Conservation (phyloP, 2,329 filamentous ascomycete species). For the Monilinia aucupariae region DNA sequence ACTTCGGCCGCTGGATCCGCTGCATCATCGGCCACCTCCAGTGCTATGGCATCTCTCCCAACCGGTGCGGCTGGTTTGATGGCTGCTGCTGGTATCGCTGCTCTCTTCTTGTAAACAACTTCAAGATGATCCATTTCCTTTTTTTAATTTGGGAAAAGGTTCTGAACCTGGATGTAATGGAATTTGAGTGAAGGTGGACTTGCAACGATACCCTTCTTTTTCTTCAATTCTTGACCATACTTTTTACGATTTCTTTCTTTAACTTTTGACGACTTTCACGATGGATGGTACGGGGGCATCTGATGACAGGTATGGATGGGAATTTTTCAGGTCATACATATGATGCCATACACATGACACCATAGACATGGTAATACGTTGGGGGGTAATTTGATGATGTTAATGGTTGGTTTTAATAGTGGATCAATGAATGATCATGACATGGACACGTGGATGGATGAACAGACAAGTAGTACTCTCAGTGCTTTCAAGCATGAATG, state of each 20-base stretch:
- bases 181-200: constrained; percentile 7
- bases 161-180: constrained; percentile 16
- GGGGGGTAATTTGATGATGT: constrained; percentile 1
- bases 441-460: background rate
- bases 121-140: background rate
- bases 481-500: background rate
- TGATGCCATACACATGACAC: constrained; percentile 4
- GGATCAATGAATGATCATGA: background rate
- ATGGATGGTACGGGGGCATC: constrained; percentile 7
- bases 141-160: constrained; percentile 18
- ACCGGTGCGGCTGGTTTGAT: constrained; percentile 29
- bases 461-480: background rate
- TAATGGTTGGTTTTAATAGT: constrained; percentile 6
- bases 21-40: constrained; percentile 5
- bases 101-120: constrained; percentile 31
- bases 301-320: constrained; percentile 12
- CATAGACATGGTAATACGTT: constrained; percentile 11
- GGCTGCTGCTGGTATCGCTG: constrained; percentile 32
- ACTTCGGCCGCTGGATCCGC: constrained; percentile 18
- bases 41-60: constrained; percentile 8
- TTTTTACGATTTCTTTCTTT: constrained; percentile 13
- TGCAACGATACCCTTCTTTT: constrained; percentile 28
- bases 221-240: constrained; percentile 23
- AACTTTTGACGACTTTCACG: constrained; percentile 14
- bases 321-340: constrained; percentile 9